Evolutionary conservation across 805 yeast species (phyloP), one percentile per base, ranked within the genome.

Genomic region (Barnettozyma californica): DNA sequence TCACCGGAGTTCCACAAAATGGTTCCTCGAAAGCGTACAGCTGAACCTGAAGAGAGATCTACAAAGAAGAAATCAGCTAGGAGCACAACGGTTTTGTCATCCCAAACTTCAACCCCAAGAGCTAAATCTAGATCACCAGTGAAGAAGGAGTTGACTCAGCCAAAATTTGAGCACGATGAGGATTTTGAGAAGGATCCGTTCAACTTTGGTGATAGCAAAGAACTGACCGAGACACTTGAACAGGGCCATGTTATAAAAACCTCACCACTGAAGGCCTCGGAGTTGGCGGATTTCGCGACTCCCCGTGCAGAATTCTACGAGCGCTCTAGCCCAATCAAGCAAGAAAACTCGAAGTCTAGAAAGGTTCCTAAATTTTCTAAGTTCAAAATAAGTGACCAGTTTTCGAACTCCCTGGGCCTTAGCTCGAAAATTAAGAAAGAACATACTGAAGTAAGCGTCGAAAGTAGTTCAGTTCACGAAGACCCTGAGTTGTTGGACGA

Each of bases 391-490:
- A 63, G 68, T 18, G 45, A 60, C 2, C 67, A 60, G 8, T 66
- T 73, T 49, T 74, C 74, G 1, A 59, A 70, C 23, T 66, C 67
- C 34, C 56, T 71, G 44, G 64, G 69, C 8, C 27, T 25, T 9
- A 38, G 5, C 26, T 31, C 26, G 31, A 45, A 21, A 31, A 38
- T 27, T n/a, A 48, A 41, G 11, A 36, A 42, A 29, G 31, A 43
- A 20, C 16, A 21, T 39, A 5, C 16, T 18, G 41, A 48, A 29
- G 33, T 6, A 37, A 20, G 5, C 5, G 18, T 2, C 10, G 31
- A 18, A 2, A 27, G 10, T 14, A 44, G 18, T 25, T 54, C 50
- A 34, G 18, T 14, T 16, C 34, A 41, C 11, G 46, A 48, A 9
- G 52, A 53, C 16, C 49, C 26, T n/a, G 56, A 47, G 16, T 33